phyloP scores from a whole-genome alignment of 1,139 yeast genomes.

The Blastobotrys raffinosifermentans region DNA sequence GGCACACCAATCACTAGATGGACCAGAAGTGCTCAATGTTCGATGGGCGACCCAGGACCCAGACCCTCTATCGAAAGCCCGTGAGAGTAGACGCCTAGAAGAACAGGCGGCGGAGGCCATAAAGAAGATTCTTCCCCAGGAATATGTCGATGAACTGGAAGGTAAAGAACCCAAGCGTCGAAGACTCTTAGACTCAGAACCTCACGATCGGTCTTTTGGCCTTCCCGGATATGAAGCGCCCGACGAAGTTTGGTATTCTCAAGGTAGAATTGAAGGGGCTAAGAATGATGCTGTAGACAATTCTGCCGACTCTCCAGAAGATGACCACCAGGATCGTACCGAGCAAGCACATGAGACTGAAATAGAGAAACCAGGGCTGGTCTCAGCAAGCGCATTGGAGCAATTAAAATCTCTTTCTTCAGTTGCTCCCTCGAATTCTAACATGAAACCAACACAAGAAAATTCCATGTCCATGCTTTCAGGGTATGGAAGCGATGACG shows the following conservation, averaged over 20 bases:
- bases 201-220: constrained; percentile 11
- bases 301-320: background rate
- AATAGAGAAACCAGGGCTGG: too few species aligned
- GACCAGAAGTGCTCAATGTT: constrained; percentile 59
- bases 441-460: background rate
- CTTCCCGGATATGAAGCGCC: constrained; percentile 24
- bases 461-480: constrained; percentile 1
- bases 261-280: background rate
- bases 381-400: constrained; percentile 7
- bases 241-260: constrained; percentile 21
- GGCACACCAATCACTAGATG: constrained; percentile 69
- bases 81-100: constrained; percentile 38
- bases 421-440: background rate
- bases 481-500: constrained; percentile 7
- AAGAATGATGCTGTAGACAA: background rate
- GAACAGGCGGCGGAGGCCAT: constrained; percentile 39
- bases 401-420: constrained; percentile 8
- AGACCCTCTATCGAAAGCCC: constrained; percentile 57
- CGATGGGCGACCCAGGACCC: constrained; percentile 94
- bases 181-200: constrained; percentile 9
- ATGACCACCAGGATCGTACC: too few species aligned
- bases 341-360: too few species aligned
- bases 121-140: constrained; percentile 29
- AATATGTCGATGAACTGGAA: constrained; percentile 25
- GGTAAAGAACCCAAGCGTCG: constrained; percentile 18